Percentiles rank a stretch among this genome's conserved stretches.
Evolutionary conservation across 345 rosid species (phyloP).

Genomic region (Eucalyptus caleyi): DNA sequence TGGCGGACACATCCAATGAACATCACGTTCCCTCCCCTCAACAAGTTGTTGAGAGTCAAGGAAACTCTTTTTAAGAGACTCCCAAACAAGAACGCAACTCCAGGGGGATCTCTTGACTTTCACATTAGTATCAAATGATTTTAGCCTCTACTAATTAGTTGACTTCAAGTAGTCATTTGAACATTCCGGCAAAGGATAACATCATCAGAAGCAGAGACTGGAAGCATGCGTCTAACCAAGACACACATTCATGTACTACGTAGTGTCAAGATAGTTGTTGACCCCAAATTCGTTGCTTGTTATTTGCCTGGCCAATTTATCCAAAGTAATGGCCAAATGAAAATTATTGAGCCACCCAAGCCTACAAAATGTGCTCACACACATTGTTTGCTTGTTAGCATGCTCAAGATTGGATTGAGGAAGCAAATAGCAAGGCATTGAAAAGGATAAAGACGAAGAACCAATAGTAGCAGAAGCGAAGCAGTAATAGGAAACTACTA

Average conservation of each 20-base stretch:
- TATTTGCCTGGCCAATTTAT: background rate
- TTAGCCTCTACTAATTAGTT: background rate
- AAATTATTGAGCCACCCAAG: background rate
- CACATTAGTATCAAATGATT: background rate
- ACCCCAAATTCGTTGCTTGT: background rate
- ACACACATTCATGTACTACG: background rate
- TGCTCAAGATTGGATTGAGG: background rate
- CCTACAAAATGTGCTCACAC: background rate
- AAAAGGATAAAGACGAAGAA: background rate
- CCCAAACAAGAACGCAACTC: background rate
- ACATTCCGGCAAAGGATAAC: background rate
- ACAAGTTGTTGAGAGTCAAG: background rate
- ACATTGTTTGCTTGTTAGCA: background rate
- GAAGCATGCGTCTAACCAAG: background rate
- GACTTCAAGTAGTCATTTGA: background rate
- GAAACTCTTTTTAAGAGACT: background rate
- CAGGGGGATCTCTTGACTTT: background rate
- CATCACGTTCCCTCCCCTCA: background rate
- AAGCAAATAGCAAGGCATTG: background rate
- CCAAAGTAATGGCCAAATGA: background rate
- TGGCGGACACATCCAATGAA: background rate
- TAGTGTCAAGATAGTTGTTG: background rate
- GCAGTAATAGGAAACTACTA: background rate
- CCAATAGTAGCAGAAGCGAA: background rate
- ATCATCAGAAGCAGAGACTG: background rate